A percentile compares a stretch with the other conserved stretches of the same genome.
Conservation (phyloP, 2,329 filamentous ascomycete species). For the Thielaviopsis euricoi region DNA sequence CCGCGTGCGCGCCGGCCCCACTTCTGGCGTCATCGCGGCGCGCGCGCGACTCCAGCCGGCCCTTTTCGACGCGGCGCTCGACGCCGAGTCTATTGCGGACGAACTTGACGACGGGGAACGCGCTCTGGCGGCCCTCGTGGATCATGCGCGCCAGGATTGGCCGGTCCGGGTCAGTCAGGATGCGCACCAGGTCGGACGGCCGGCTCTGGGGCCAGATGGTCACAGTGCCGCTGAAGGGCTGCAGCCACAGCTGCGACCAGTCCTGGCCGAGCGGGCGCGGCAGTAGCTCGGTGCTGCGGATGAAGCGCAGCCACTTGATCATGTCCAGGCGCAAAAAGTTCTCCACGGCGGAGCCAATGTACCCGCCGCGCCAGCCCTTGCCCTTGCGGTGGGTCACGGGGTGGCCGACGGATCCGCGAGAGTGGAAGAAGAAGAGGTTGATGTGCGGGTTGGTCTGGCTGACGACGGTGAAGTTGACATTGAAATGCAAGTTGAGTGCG, state of each 20-base stretch:
- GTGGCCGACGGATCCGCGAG: constrained; percentile 74
- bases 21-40: constrained; percentile 32
- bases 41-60: constrained; percentile 35
- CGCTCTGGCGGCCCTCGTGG: constrained; percentile 71
- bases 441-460: constrained; percentile 89
- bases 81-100: constrained; percentile 73
- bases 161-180: constrained; percentile 67
- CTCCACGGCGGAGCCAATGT: constrained; percentile 79
- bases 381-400: constrained; percentile 89
- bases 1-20: constrained; percentile 31
- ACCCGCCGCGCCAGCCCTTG: constrained; percentile 89
- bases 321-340: constrained; percentile 93
- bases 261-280: constrained; percentile 85
- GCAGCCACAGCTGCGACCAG: constrained; percentile 93
- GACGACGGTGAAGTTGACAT: constrained; percentile 92
- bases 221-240: constrained; percentile 84
- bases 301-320: constrained; percentile 92
- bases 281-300: constrained; percentile 80
- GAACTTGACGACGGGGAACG: constrained; percentile 85
- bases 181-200: constrained; percentile 66
- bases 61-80: constrained; percentile 51
- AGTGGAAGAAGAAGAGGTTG: constrained; percentile 97
- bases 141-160: constrained; percentile 73
- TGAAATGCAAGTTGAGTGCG: constrained; percentile 89
- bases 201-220: constrained; percentile 87